phyloP scores from a whole-genome alignment of 2,329 filamentous ascomycete species.

The Chaetomiaceae sp. region DNA sequence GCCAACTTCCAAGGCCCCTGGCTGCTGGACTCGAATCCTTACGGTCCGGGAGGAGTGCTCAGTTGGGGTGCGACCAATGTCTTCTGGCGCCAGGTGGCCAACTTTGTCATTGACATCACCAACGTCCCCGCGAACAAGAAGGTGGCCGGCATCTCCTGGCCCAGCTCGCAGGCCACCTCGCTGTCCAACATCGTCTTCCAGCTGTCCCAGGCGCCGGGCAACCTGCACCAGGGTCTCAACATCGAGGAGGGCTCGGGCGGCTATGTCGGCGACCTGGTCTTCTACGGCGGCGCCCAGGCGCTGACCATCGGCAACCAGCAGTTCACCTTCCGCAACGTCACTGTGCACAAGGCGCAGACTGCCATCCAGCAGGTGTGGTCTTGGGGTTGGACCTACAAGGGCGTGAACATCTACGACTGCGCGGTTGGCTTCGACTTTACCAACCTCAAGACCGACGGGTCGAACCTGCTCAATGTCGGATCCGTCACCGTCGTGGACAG shows the following conservation, averaged over 20 bases:
- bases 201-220: constrained; percentile 40
- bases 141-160: constrained; percentile 59
- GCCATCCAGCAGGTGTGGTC: constrained; percentile 69
- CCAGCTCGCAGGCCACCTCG: constrained; percentile 57
- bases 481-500: constrained; percentile 71
- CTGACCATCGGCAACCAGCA: constrained; percentile 55
- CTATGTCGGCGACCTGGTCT: constrained; percentile 61
- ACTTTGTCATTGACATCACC: constrained; percentile 51
- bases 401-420: constrained; percentile 56
- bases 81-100: constrained; percentile 53
- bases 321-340: constrained; percentile 64
- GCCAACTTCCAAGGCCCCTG: constrained; percentile 39
- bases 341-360: constrained; percentile 57
- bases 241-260: constrained; percentile 60
- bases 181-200: constrained; percentile 51
- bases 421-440: constrained; percentile 62
- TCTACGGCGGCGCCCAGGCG: constrained; percentile 60
- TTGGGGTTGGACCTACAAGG: constrained; percentile 71
- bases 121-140: constrained; percentile 37
- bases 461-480: constrained; percentile 54
- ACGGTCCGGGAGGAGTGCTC: constrained; percentile 31
- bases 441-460: constrained; percentile 35
- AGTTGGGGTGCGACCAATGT: constrained; percentile 51
- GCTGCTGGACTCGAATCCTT: constrained; percentile 42
- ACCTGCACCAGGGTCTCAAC: constrained; percentile 49